phyloP scores from a whole-genome alignment of 768 basidiomycete species.

The Amanita inopinata region DNA sequence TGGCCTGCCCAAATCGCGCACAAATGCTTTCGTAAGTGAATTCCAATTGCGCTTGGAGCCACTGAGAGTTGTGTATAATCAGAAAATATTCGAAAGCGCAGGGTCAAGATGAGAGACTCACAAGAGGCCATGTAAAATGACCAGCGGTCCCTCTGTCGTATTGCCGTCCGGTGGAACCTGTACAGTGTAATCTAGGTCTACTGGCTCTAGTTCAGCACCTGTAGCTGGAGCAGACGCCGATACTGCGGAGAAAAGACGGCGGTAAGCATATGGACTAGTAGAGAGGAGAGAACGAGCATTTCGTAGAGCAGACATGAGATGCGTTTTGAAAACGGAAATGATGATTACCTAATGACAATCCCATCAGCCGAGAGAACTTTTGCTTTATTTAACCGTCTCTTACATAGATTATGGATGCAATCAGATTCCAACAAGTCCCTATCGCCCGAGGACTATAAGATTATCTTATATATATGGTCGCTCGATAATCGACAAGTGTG shows the following conservation, averaged over 20 bases:
- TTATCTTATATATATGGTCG: neutral
- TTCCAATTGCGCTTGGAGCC: constrained; percentile 89
- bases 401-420: no score
- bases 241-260: neutral
- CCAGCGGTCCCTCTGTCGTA: constrained; percentile 3
- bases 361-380: no score
- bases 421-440: neutral
- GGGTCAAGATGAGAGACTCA: neutral
- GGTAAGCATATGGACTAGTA: neutral
- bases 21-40: constrained; percentile 68
- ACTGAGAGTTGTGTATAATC: constrained; percentile 24
- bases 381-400: no score
- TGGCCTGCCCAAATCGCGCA: constrained; percentile 50
- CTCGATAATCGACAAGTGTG: neutral
- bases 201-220: neutral
- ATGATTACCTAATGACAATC: no score
- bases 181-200: constrained; percentile 7
- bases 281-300: neutral
- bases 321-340: no score
- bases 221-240: no score
- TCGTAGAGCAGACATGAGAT: no score
- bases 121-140: constrained; percentile 11
- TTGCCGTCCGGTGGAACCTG: constrained; percentile 5
- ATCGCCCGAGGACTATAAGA: neutral
- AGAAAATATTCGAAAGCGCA: neutral